Evolutionary conservation across 176 grass and related monocot genomes (phyloP).

Genomic region (Echinochloa phyllopogon): DNA sequence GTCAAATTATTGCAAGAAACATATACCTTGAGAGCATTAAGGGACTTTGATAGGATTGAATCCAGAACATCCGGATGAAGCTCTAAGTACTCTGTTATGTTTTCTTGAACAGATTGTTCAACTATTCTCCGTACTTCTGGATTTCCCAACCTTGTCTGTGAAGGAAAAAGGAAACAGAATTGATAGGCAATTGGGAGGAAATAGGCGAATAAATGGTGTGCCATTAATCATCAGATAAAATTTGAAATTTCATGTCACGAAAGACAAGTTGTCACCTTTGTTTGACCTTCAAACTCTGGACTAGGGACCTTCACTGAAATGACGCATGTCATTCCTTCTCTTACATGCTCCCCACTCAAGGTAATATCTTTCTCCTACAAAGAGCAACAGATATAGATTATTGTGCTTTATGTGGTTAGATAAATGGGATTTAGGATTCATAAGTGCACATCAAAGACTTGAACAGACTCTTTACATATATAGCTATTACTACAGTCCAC

Average conservation of each 20-base stretch:
- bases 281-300: constrained; percentile 99
- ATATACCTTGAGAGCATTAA: constrained; percentile 94
- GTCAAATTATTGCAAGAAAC: constrained; percentile 33
- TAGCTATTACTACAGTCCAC: not conserved
- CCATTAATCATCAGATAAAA: constrained; percentile 23
- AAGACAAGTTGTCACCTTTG: constrained; percentile 64
- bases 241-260: constrained; percentile 9
- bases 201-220: constrained; percentile 9
- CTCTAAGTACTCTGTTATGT: constrained; percentile 90
- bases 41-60: constrained; percentile 82
- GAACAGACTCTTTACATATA: not conserved
- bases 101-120: constrained; percentile 93
- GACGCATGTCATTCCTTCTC: constrained; percentile 96
- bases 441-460: constrained; percentile 7
- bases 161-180: constrained; percentile 43
- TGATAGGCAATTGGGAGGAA: not conserved
- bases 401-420: constrained; percentile 25
- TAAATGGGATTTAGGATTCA: constrained; percentile 22
- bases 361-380: constrained; percentile 94
- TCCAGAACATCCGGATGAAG: constrained; percentile 87
- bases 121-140: constrained; percentile 95
- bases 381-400: constrained; percentile 8
- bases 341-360: constrained; percentile 92
- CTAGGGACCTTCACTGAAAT: constrained; percentile 91
- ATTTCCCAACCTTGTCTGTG: constrained; percentile 94